Percentiles rank a stretch among this genome's conserved stretches.
These are phyloP conservation scores for Fusarium sulawesiense DNA, from an alignment of 2,329 filamentous ascomycete genomes.

Conservation along the genomic window DNA sequence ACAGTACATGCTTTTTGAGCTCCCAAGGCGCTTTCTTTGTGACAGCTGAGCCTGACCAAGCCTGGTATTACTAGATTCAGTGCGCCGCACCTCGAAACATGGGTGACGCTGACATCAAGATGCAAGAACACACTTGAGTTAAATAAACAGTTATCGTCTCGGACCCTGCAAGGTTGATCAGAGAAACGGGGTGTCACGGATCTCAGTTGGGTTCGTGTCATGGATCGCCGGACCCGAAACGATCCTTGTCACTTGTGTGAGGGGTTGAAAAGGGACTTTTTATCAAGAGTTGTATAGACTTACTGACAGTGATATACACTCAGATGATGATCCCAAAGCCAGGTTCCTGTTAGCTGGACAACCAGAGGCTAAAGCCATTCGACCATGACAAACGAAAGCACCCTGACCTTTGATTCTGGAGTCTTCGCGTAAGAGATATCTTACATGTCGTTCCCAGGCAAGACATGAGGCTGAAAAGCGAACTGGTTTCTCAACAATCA, in stretches of 20 bases:
- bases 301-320: neutral
- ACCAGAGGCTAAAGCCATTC: neutral
- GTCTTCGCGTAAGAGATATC: neutral
- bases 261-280: conserved; percentile 2
- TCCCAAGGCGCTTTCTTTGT: neutral
- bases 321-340: conserved; percentile 1
- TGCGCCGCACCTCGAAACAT: neutral
- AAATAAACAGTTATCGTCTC: conserved; percentile 11
- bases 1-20: neutral
- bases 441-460: neutral
- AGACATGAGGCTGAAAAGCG: conserved; percentile 12
- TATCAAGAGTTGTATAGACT: neutral
- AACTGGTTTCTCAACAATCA: conserved; percentile 7
- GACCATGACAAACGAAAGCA: neutral
- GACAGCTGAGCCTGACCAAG: neutral
- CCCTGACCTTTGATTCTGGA: neutral
- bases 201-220: conserved; percentile 40
- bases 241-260: conserved; percentile 28
- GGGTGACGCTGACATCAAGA: neutral
- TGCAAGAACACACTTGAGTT: conserved; percentile 9
- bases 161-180: conserved; percentile 13
- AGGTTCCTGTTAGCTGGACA: neutral
- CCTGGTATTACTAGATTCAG: neutral
- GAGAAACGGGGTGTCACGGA: conserved; percentile 38
- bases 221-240: conserved; percentile 21